Conservation (phyloP, 2,329 filamentous ascomycete genomes). For the Cladosporium sp. region DNA sequence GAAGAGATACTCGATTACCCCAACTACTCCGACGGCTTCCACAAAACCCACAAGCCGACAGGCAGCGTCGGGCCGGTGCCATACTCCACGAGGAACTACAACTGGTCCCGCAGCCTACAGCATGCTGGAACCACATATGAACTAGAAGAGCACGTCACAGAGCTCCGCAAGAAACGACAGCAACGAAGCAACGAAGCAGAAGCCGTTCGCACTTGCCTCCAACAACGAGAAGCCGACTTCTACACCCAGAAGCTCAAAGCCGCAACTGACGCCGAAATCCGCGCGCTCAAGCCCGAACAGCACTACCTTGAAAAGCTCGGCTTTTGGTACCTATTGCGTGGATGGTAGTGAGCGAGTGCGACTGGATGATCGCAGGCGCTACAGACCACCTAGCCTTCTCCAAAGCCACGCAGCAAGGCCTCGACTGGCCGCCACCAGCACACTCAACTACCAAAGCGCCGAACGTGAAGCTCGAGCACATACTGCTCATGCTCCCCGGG, state of each 20-base stretch:
- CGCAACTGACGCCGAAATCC: neutral
- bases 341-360: neutral
- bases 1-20: neutral
- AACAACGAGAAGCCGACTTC: neutral
- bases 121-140: neutral
- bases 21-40: neutral
- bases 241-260: neutral
- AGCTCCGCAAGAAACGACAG: neutral
- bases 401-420: neutral
- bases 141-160: neutral
- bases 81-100: neutral
- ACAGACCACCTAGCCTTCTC: neutral
- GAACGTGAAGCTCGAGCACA: neutral
- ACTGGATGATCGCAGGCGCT: neutral
- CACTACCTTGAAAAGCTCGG: neutral
- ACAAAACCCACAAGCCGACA: neutral
- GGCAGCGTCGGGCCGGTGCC: neutral
- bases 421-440: neutral
- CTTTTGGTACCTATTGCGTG: neutral
- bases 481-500: neutral
- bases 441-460: neutral
- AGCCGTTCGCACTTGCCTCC: neutral
- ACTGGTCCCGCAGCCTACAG: neutral
- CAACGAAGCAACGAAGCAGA: neutral
- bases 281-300: neutral